Base-by-base conservation (phyloP, 306 rosid genomes). In the Prunus fruticosa region DNA sequence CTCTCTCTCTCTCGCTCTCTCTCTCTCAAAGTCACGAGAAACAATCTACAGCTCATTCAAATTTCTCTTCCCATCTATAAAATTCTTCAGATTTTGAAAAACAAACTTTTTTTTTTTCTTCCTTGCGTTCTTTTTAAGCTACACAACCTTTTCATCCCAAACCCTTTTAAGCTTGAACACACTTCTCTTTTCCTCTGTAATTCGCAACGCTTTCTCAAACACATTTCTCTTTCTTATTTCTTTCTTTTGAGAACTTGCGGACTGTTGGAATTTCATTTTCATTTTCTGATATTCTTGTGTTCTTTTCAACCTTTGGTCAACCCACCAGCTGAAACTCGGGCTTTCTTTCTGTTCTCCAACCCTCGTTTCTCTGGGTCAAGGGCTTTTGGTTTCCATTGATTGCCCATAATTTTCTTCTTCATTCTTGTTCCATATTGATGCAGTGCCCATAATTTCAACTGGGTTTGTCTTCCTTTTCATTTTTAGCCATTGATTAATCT, bases 321-420 rank as follows among this genome's bases (percentile, higher is more conserved):
- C 79, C 65, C 81, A 67, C 67, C 49, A 70, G 34, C 69, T 47
- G 72, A 70, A n/a, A 76, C 65, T 69, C 32, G 65, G 19, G 63
- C 70, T 4, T 32, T 7, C 14, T 13, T 56, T 7, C 14, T 13
- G 43, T 2, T 78, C 34, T 83, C 84, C 63, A 62, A 71, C 67
- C 80, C 60, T 77, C 2, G 69, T 71, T 71, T 69, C 20, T 52
- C 22, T 52, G 69, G 63, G 52, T 46, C 67, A 69, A 67, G 57
- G 71, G 73, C 75, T 58, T 54, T 54, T 70, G 15, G 67, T 16
- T 58, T 13, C 49, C 30, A 27, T 34, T 43, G 52, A 20, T 56
- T 72, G 41, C 62, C 76, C 67, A 77, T 82, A 52, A 13, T 51
- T 14, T 12, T 51, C 2, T 84, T 85, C 85, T 82, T 62, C n/a